Percentiles rank a stretch among this genome's conserved stretches.
Evolutionary conservation across 768 basidiomycete genomes (phyloP).

Genomic region (Jaapia argillacea): DNA sequence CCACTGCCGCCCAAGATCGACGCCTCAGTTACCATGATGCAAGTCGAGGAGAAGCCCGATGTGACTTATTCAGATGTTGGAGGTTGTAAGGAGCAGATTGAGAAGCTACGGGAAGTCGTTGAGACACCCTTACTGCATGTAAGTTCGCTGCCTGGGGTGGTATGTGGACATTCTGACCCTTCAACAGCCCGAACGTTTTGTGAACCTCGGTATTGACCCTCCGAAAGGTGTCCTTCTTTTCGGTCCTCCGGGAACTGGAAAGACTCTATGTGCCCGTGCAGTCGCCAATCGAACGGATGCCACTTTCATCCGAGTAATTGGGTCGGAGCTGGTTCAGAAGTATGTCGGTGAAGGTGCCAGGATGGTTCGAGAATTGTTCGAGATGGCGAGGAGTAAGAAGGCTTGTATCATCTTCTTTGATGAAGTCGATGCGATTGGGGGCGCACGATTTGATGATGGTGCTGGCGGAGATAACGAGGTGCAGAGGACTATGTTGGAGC

Average conservation of each 20-base stretch:
- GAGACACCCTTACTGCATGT: slow-evolving; percentile 93
- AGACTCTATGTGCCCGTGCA: slow-evolving; percentile 95
- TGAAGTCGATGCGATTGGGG: slow-evolving; percentile 97
- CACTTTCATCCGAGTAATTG: slow-evolving; percentile 98
- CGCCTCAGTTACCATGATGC: slow-evolving; percentile 99
- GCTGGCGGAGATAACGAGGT: slow-evolving; percentile 99
- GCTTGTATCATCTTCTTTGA: slow-evolving; percentile 99
- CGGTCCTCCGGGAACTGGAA: slow-evolving; percentile 96
- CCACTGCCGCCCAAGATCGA: slow-evolving; percentile 98
- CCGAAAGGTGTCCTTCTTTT: slow-evolving; percentile 96
- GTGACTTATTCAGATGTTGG: slow-evolving; percentile 97
- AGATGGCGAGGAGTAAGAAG: slow-evolving; percentile 98
- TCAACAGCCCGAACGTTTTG: slow-evolving; percentile 91
- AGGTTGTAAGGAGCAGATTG: slow-evolving; percentile 99
- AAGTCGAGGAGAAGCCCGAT: slow-evolving; percentile 97
- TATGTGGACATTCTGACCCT: neutral
- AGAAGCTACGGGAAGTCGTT: slow-evolving; percentile 96
- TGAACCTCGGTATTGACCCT: slow-evolving; percentile 96
- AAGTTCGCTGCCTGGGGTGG: slow-evolving; percentile 18
- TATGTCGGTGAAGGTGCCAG: slow-evolving; percentile 98
- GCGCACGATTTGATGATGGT: slow-evolving; percentile 96
- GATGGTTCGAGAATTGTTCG: slow-evolving; percentile 98
- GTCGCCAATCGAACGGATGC: slow-evolving; percentile 98
- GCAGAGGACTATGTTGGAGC: slow-evolving; percentile 97
- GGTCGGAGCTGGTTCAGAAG: slow-evolving; percentile 98